Conservation (phyloP, 2,329 filamentous ascomycete genomes). For the Metarhizium rileyi region DNA sequence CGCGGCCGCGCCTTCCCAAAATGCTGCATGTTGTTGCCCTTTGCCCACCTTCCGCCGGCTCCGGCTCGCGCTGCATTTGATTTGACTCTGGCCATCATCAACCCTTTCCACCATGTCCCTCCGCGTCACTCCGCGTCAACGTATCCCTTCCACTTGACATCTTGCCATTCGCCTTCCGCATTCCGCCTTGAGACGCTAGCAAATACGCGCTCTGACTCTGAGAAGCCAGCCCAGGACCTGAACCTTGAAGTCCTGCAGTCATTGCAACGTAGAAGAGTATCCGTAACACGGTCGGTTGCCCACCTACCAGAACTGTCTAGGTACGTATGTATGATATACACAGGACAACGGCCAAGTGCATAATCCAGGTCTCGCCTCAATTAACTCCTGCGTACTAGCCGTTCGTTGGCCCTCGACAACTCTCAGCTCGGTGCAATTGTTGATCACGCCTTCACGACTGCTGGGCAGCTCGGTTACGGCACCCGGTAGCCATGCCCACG, state of each 20-base stretch:
- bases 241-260: background rate
- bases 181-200: background rate
- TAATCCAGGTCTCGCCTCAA: background rate
- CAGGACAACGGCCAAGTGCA: background rate
- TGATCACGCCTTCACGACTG: no score
- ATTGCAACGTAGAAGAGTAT: no score
- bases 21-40: background rate
- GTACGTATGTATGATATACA: background rate
- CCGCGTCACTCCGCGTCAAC: no score
- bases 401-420: background rate
- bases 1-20: conserved; percentile 2
- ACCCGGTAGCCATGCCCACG: background rate
- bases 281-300: no score
- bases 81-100: background rate
- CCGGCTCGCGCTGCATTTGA: background rate
- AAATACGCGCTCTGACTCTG: background rate
- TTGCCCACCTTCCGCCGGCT: background rate
- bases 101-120: no score
- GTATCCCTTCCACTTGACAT: background rate
- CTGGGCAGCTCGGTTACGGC: background rate
- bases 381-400: background rate
- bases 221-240: no score
- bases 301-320: background rate
- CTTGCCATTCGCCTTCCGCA: background rate
- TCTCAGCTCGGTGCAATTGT: background rate